Conservation (phyloP, 2,329 filamentous ascomycete genomes). For the Hymenoscyphus scutula region DNA sequence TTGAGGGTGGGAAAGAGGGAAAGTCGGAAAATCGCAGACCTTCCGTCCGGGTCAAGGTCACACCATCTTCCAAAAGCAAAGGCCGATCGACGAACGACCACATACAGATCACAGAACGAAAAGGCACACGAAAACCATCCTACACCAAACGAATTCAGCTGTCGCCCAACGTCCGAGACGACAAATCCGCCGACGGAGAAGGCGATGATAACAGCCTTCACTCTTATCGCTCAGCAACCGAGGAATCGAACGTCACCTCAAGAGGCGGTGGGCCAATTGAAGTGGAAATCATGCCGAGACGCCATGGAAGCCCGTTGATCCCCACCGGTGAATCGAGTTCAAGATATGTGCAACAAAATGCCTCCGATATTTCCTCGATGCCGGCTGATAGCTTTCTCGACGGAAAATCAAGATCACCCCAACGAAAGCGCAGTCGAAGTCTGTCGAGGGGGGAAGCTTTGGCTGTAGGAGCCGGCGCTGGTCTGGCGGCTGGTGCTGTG, state of each 20-base stretch:
- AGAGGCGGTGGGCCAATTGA: conserved; percentile 71
- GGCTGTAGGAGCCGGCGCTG: conserved; percentile 39
- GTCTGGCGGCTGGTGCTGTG: conserved; percentile 38
- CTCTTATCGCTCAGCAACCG: conserved; percentile 75
- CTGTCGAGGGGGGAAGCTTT: conserved; percentile 32
- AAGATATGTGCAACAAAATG: conserved; percentile 61
- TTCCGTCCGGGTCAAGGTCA: conserved; percentile 70
- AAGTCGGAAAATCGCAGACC: conserved; percentile 55
- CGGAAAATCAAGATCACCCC: conserved; percentile 38
- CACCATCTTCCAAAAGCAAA: conserved; percentile 55
- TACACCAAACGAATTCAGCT: conserved; percentile 68
- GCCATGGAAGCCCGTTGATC: conserved; percentile 66
- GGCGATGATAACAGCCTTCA: conserved; percentile 63
- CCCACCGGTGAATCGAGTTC: conserved; percentile 56
- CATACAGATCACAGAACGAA: conserved; percentile 82
- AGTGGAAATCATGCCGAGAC: conserved; percentile 72
- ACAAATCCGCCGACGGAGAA: conserved; percentile 48
- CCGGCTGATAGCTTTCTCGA: conserved; percentile 70
- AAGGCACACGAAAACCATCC: conserved; percentile 68
- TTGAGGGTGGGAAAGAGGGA: conserved; percentile 62
- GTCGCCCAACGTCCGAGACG: conserved; percentile 42
- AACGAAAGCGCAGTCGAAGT: conserved; percentile 35
- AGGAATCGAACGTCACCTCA: conserved; percentile 72
- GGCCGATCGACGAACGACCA: conserved; percentile 60
- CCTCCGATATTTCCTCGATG: conserved; percentile 86